Evolutionary conservation across 441 rosid species (phyloP).

Genomic region (Adansonia gregorii): DNA sequence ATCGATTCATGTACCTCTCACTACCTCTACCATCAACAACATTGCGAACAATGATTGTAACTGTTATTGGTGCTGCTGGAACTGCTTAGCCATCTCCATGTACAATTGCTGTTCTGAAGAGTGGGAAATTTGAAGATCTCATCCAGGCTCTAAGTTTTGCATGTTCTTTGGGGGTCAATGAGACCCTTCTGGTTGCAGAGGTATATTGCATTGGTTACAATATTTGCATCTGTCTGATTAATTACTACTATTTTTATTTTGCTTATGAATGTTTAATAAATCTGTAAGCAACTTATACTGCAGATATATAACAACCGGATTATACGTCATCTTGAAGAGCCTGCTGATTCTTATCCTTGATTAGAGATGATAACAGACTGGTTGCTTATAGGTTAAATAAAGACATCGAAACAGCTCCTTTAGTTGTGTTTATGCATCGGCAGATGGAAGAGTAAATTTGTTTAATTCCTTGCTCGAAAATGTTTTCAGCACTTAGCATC

Average conservation of each 20-base stretch:
- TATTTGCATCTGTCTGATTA: conserved; percentile 26
- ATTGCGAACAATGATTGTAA: conserved; percentile 64
- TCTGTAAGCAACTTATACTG: conserved; percentile 34
- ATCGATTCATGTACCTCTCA: conserved; percentile 78
- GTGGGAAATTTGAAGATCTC: conserved; percentile 75
- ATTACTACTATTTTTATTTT: conserved; percentile 9
- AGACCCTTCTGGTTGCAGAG: conserved; percentile 75
- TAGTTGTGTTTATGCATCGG: conserved; percentile 71
- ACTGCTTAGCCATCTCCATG: conserved; percentile 48
- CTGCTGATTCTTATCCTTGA: conserved; percentile 67
- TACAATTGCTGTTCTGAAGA: conserved; percentile 65
- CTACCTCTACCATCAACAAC: conserved; percentile 75
- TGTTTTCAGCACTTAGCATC: not conserved
- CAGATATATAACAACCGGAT: conserved; percentile 60
- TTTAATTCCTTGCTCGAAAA: conserved; percentile 29
- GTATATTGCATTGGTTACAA: conserved; percentile 39
- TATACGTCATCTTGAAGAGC: conserved; percentile 70
- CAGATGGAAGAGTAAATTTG: conserved; percentile 67
- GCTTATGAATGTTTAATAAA: conserved; percentile 24
- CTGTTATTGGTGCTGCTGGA: conserved; percentile 67
- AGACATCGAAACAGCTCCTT: conserved; percentile 46
- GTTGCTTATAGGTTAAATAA: conserved; percentile 67
- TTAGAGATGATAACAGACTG: conserved; percentile 70
- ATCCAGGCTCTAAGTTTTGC: conserved; percentile 58
- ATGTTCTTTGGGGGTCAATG: conserved; percentile 65